Evolutionary conservation across 148 eudicot species (phyloP).

Genomic region (Nyssa sinensis): DNA sequence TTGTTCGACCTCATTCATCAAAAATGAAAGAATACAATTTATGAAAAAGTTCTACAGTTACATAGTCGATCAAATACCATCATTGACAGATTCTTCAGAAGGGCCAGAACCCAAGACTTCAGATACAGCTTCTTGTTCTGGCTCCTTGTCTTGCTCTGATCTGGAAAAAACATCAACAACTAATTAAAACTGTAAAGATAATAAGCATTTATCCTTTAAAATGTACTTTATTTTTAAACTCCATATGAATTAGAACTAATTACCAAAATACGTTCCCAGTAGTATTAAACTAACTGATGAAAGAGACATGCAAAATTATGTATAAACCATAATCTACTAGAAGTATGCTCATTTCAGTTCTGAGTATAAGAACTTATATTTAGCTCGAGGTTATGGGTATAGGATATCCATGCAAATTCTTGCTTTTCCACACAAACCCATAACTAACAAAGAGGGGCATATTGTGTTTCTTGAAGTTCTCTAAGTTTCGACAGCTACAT

Average conservation of each 20-base stretch:
- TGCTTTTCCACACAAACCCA: too few relatives aligned
- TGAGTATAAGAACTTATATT: too few relatives aligned
- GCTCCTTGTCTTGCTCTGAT: constrained; percentile 99
- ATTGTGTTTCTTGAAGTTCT: too few relatives aligned
- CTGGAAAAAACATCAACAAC: constrained; percentile 30
- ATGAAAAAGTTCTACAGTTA: background rate
- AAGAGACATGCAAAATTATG: too few relatives aligned
- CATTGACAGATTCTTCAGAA: constrained; percentile 67
- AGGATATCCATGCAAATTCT: background rate
- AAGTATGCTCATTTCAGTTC: too few relatives aligned
- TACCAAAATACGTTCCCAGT: too few relatives aligned
- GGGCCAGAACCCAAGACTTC: constrained; percentile 68
- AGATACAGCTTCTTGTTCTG: constrained; percentile 76
- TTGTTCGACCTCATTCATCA: background rate
- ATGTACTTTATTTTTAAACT: background rate
- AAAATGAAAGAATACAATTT: background rate
- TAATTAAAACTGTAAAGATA: background rate
- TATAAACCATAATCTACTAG: too few relatives aligned
- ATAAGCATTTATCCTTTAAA: background rate
- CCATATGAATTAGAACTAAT: background rate
- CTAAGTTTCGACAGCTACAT: too few relatives aligned
- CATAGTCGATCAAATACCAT: constrained; percentile 50
- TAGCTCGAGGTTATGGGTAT: too few relatives aligned
- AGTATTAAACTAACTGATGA: too few relatives aligned
- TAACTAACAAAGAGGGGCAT: too few relatives aligned